Conservation (phyloP, 306 rosid species). For the Cucurbita maxima region DNA sequence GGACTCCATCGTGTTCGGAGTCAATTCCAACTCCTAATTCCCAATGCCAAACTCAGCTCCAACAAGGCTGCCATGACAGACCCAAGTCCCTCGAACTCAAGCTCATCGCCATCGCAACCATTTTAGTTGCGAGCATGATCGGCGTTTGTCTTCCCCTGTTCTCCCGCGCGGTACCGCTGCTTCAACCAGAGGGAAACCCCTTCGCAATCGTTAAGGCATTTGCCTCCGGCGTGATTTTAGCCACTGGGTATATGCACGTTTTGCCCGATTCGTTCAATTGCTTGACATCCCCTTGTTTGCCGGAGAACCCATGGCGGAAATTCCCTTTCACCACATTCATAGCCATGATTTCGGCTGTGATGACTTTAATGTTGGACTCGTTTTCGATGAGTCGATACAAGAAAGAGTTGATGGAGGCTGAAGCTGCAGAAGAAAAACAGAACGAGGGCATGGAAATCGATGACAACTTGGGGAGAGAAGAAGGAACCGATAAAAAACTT, state of each 20-base stretch:
- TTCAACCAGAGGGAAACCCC: slow-evolving; percentile 28
- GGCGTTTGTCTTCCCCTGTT: slow-evolving; percentile 2
- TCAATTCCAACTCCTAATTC: background rate
- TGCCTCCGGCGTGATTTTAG: slow-evolving; percentile 57
- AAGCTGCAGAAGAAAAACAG: background rate
- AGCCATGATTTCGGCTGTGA: slow-evolving; percentile 44
- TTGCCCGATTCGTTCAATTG: slow-evolving; percentile 47
- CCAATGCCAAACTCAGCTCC: background rate
- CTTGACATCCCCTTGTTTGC: slow-evolving; percentile 30
- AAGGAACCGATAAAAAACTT: background rate
- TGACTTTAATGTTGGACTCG: slow-evolving; percentile 44
- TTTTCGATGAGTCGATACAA: slow-evolving; percentile 31
- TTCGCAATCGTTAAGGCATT: slow-evolving; percentile 44
- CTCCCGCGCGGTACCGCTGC: background rate
- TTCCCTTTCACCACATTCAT: slow-evolving; percentile 55
- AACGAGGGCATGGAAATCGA: background rate
- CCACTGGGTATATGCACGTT: slow-evolving; percentile 56
- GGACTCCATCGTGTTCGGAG: background rate
- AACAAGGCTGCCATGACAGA: background rate
- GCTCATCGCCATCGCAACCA: slow-evolving; percentile 4
- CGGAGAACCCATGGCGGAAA: slow-evolving; percentile 36
- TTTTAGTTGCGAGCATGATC: background rate
- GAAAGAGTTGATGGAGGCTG: slow-evolving; percentile 9
- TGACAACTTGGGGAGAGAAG: background rate
- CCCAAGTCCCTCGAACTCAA: background rate